Conservation (phyloP, 2,329 filamentous ascomycete genomes). For the Chaetomiaceae sp. region DNA sequence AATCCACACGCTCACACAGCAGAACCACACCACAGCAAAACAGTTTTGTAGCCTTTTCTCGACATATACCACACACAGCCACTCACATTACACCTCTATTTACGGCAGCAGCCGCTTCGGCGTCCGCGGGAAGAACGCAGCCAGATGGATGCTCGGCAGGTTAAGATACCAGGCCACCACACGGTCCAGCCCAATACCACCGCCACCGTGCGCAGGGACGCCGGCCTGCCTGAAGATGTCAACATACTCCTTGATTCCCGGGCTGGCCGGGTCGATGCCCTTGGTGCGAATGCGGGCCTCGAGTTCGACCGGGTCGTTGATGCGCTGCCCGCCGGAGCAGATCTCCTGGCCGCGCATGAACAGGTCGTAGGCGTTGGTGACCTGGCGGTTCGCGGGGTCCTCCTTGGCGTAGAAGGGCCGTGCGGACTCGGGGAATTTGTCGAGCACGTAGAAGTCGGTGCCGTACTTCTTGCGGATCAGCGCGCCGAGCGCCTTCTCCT, state of each 20-base stretch:
- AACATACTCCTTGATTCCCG: conserved; percentile 84
- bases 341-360: conserved; percentile 93
- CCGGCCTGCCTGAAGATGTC: conserved; percentile 74
- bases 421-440: conserved; percentile 87
- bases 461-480: conserved; percentile 83
- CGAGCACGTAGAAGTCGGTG: conserved; percentile 93
- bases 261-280: conserved; percentile 69
- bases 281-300: conserved; percentile 70
- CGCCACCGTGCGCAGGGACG: conserved; percentile 84
- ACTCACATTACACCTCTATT: background rate
- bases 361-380: conserved; percentile 70
- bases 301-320: conserved; percentile 71
- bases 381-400: conserved; percentile 57
- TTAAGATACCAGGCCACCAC: conserved; percentile 64
- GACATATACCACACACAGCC: background rate
- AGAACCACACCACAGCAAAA: background rate
- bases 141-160: conserved; percentile 53
- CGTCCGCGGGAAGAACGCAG: conserved; percentile 53
- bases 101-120: conserved; percentile 53
- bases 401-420: conserved; percentile 91
- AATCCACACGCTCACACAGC: too few relatives aligned
- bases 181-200: conserved; percentile 83
- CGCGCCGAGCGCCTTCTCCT: conserved; percentile 83
- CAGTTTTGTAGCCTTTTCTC: background rate
- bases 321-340: conserved; percentile 84